phyloP scores from a whole-genome alignment of 192 early-diverging fungal genomes.

The Jimgerdemannia flammicorona region DNA sequence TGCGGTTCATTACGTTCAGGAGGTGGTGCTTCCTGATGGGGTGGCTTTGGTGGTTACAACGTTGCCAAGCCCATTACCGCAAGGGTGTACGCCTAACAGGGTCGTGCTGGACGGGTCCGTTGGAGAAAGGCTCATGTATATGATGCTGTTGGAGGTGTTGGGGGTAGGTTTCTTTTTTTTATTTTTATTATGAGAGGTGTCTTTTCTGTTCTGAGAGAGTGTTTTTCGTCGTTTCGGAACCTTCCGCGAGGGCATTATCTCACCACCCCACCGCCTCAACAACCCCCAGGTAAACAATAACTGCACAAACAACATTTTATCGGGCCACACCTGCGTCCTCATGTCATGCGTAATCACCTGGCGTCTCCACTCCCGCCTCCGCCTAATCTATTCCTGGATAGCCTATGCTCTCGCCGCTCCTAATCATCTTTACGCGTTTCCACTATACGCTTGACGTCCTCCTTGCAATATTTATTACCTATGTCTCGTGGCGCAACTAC shows the following conservation, averaged over 20 bases:
- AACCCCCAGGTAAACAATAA: constrained; percentile 15
- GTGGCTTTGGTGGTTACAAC: constrained; percentile 51
- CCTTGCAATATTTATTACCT: constrained; percentile 27
- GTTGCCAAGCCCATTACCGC: constrained; percentile 41
- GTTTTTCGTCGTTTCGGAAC: neutral
- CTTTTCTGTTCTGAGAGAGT: constrained; percentile 7
- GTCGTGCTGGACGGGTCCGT: constrained; percentile 32
- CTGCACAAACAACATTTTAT: constrained; percentile 65
- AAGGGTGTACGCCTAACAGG: constrained; percentile 29
- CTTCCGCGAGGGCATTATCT: too few species aligned
- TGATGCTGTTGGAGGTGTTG: neutral
- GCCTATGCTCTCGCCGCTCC: constrained; percentile 28
- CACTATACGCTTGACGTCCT: constrained; percentile 64
- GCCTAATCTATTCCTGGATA: constrained; percentile 35
- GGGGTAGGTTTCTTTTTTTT: neutral
- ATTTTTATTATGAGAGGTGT: neutral
- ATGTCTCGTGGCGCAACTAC: neutral
- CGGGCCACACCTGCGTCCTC: constrained; percentile 58
- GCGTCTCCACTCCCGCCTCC: constrained; percentile 48
- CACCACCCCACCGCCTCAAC: too few species aligned
- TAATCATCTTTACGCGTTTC: constrained; percentile 49
- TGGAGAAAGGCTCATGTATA: constrained; percentile 1
- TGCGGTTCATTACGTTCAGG: constrained; percentile 47
- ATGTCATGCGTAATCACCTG: constrained; percentile 48
- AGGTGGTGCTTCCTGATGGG: constrained; percentile 51